These are phyloP conservation scores for Paxillus rubicundulus DNA, from an alignment of 768 basidiomycete genomes.

Conservation along the genomic window DNA sequence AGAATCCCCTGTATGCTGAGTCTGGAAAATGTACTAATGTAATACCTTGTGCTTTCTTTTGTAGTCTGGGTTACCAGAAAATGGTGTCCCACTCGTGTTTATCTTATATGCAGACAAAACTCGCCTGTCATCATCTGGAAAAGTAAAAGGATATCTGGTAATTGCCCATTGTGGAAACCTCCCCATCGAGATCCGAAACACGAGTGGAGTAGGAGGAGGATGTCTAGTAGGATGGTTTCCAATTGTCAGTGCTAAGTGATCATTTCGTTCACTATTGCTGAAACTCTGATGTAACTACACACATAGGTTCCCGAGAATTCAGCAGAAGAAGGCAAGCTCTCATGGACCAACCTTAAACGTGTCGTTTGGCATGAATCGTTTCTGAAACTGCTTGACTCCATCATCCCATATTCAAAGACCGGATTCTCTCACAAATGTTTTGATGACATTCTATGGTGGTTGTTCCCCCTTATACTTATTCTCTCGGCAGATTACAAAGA, in stretches of 20 bases:
- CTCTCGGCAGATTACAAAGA: slow-evolving; percentile 22
- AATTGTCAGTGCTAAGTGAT: slow-evolving; percentile 8
- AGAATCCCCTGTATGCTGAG: too few relatives aligned
- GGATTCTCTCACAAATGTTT: slow-evolving; percentile 8
- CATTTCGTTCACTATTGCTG: too few relatives aligned
- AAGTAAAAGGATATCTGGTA: not conserved
- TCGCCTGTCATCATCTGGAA: not conserved
- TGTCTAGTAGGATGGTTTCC: slow-evolving; percentile 12
- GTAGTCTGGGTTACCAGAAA: too few relatives aligned
- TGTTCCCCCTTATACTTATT: slow-evolving; percentile 23
- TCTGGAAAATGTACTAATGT: too few relatives aligned
- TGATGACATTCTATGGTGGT: not conserved
- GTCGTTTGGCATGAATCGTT: slow-evolving; percentile 24
- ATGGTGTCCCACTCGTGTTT: too few relatives aligned
- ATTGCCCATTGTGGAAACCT: not conserved
- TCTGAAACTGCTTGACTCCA: slow-evolving; percentile 4
- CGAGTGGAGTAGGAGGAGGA: not conserved
- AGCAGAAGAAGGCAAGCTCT: not conserved
- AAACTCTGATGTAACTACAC: too few relatives aligned
- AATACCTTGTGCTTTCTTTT: too few relatives aligned
- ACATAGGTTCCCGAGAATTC: not conserved
- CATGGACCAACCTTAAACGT: slow-evolving; percentile 16
- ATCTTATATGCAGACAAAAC: not conserved
- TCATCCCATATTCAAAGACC: slow-evolving; percentile 5
- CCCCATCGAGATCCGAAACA: not conserved